phyloP scores from a whole-genome alignment of 2,329 filamentous ascomycete genomes.

The Aspergillus nomiae region DNA sequence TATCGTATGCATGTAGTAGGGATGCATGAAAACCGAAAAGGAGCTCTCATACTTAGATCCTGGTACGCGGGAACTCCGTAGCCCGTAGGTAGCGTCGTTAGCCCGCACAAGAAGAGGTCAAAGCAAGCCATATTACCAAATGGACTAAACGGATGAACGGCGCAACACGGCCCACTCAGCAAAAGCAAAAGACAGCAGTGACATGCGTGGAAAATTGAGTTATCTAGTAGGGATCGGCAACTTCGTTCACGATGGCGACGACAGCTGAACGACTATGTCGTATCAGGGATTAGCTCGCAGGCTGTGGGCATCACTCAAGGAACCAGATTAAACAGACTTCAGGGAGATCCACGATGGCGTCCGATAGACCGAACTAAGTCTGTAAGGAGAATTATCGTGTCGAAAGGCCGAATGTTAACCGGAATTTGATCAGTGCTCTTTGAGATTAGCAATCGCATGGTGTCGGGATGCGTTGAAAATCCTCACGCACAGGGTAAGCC shows the following conservation, averaged over 20 bases:
- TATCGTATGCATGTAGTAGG: slow-evolving; percentile 8
- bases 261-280: neutral
- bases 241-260: neutral
- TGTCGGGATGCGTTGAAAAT: neutral
- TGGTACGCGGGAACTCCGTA: neutral
- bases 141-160: slow-evolving; percentile 21
- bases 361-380: neutral
- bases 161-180: slow-evolving; percentile 19
- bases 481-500: neutral
- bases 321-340: neutral
- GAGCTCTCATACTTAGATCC: slow-evolving; percentile 2
- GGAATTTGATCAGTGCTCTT: neutral
- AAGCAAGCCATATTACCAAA: slow-evolving; percentile 10
- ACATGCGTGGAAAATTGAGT: slow-evolving; percentile 18
- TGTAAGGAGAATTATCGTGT: neutral
- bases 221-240: slow-evolving; percentile 15
- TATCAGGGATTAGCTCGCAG: neutral
- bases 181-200: slow-evolving; percentile 13
- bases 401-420: neutral
- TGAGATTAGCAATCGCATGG: neutral
- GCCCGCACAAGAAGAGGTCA: neutral
- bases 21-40: slow-evolving; percentile 8
- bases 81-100: neutral
- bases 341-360: slow-evolving; percentile 2
- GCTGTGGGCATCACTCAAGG: slow-evolving; percentile 5